These are phyloP conservation scores for Kockovaella imperatae DNA, from an alignment of 768 basidiomycete genomes.

Conservation along the genomic window DNA sequence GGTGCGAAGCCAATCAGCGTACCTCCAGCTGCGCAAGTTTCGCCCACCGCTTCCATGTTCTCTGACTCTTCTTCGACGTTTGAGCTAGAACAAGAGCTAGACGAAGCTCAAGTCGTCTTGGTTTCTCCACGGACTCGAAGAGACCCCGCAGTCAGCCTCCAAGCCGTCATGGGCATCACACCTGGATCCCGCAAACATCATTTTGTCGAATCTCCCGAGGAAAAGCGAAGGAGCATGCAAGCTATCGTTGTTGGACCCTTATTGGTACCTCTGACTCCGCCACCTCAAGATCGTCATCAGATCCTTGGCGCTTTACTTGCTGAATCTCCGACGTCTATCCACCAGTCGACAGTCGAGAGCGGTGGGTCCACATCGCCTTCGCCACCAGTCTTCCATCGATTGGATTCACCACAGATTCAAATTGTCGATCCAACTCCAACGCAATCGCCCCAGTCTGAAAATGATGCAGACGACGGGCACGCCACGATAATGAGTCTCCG, in stretches of 20 bases:
- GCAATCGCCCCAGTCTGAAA: no score
- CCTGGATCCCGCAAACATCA: conserved; percentile 3
- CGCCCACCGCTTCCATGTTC: background rate
- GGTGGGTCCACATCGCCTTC: background rate
- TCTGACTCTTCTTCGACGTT: conserved; percentile 3
- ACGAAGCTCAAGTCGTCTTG: conserved; percentile 24
- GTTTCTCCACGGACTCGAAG: conserved; percentile 20
- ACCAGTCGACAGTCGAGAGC: no score
- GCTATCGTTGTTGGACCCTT: conserved; percentile 1
- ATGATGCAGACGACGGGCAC: background rate
- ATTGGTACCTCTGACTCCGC: no score
- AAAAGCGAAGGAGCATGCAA: background rate
- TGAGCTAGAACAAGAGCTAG: conserved; percentile 14
- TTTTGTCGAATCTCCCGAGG: background rate
- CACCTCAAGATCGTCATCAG: no score
- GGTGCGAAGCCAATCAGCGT: background rate
- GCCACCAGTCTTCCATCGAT: background rate
- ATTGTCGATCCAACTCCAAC: no score
- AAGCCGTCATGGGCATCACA: conserved; percentile 19
- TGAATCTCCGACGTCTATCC: no score
- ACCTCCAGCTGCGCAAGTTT: background rate
- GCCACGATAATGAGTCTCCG: background rate
- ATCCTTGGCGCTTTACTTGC: no score
- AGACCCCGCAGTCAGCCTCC: conserved; percentile 13
- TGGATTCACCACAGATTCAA: no score